Evolutionary conservation across 139 green algal species (phyloP).

Genomic region (Asterochloris sp.): DNA sequence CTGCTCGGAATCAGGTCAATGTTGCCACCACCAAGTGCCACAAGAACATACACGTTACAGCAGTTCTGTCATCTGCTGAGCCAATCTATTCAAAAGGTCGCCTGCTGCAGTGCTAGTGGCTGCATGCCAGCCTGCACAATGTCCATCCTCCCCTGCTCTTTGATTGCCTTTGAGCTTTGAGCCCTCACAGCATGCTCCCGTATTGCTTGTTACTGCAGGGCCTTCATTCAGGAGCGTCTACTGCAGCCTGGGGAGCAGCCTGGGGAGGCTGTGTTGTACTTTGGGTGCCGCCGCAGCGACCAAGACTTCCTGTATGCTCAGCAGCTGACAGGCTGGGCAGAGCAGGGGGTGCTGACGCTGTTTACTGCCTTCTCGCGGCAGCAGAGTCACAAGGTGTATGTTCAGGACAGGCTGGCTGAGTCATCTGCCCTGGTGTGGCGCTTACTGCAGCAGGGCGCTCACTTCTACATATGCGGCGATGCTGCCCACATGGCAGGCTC

Average conservation of each 20-base stretch:
- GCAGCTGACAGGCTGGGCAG: slow-evolving; percentile 65
- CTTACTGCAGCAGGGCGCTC: slow-evolving; percentile 50
- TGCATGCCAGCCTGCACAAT: too few relatives aligned
- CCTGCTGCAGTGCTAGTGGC: too few relatives aligned
- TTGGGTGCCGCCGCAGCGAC: slow-evolving; percentile 77
- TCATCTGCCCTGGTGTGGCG: slow-evolving; percentile 57
- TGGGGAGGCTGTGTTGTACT: slow-evolving; percentile 68
- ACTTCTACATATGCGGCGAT: slow-evolving; percentile 93
- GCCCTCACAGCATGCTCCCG: too few relatives aligned
- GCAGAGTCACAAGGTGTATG: slow-evolving; percentile 85
- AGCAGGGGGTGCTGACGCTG: slow-evolving; percentile 54
- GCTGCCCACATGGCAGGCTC: slow-evolving; percentile 71
- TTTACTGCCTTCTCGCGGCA: slow-evolving; percentile 81
- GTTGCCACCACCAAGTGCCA: too few relatives aligned
- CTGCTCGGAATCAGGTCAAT: too few relatives aligned
- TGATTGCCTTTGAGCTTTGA: too few relatives aligned
- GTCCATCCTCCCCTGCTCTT: too few relatives aligned
- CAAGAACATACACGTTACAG: too few relatives aligned
- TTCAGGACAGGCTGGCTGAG: slow-evolving; percentile 85
- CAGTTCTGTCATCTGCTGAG: too few relatives aligned
- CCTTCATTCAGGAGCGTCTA: slow-evolving; percentile 31
- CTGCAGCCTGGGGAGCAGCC: not conserved
- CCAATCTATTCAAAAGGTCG: too few relatives aligned
- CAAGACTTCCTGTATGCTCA: slow-evolving; percentile 84
- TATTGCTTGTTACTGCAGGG: too few relatives aligned